A percentile compares a stretch with the other conserved stretches of the same genome.
These are phyloP conservation scores for Gigaspora rosea DNA, from an alignment of 192 early-diverging fungal species.

Conservation along the genomic window DNA sequence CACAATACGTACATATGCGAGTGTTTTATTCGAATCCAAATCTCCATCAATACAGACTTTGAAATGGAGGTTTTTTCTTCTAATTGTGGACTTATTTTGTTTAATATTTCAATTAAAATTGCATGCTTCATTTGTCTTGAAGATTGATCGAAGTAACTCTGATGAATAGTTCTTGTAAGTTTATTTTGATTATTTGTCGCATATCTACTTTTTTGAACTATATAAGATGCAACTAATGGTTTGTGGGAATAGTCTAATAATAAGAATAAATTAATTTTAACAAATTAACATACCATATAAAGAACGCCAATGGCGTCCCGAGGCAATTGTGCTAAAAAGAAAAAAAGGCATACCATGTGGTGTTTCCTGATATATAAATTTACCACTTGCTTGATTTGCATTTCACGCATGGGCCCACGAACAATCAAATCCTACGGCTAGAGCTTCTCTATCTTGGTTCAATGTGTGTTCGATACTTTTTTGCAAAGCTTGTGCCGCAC, in stretches of 20 bases:
- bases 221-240: neutral
- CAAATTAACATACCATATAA: neutral
- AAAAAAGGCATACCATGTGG: neutral
- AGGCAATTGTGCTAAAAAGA: too few relatives aligned
- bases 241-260: neutral
- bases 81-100: neutral
- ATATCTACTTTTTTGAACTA: neutral
- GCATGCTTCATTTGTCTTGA: constrained; percentile 14
- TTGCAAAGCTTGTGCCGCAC: neutral
- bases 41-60: neutral
- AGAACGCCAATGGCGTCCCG: too few relatives aligned
- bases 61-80: neutral
- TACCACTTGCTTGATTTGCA: neutral
- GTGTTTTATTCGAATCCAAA: neutral
- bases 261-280: neutral
- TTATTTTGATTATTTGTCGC: neutral
- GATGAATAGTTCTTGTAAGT: neutral
- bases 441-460: neutral
- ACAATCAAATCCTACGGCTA: neutral
- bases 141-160: neutral
- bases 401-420: neutral
- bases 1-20: neutral
- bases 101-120: neutral
- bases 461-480: neutral
- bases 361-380: neutral